Evolutionary conservation across 495 filamentous ascomycete species (phyloP).

Genomic region (Podospora anserina): DNA sequence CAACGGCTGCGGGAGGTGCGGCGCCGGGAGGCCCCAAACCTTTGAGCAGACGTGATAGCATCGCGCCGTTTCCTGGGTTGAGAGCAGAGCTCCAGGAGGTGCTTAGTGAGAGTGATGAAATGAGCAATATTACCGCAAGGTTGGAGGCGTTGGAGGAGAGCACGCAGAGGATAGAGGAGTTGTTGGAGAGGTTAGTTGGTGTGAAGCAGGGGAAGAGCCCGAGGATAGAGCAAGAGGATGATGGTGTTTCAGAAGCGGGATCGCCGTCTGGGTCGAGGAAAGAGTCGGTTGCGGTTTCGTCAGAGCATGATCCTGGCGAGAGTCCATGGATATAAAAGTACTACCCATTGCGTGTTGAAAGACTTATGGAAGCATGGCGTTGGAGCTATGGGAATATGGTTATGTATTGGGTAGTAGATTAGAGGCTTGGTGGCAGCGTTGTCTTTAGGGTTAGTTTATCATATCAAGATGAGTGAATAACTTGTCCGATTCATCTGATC

Average conservation of each 20-base stretch:
- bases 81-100: conserved; percentile 37
- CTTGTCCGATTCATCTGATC: not conserved
- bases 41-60: conserved; percentile 44
- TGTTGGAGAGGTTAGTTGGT: conserved; percentile 33
- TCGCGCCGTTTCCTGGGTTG: conserved; percentile 42
- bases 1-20: not conserved
- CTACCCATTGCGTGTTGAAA: not conserved
- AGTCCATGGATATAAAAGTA: not conserved
- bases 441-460: not conserved
- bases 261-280: not conserved
- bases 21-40: conserved; percentile 19
- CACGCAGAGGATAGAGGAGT: conserved; percentile 37
- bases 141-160: conserved; percentile 40
- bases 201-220: conserved; percentile 7
- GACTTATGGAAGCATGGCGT: no score
- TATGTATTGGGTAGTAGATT: no score
- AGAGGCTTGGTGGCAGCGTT: not conserved
- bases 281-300: not conserved
- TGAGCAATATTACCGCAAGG: conserved; percentile 33
- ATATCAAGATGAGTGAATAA: not conserved
- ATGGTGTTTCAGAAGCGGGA: not conserved
- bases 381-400: no score
- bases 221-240: not conserved
- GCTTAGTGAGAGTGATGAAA: conserved; percentile 40
- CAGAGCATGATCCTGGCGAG: not conserved